phyloP scores from a whole-genome alignment of 768 basidiomycete genomes.

The Tulasnella sp. region DNA sequence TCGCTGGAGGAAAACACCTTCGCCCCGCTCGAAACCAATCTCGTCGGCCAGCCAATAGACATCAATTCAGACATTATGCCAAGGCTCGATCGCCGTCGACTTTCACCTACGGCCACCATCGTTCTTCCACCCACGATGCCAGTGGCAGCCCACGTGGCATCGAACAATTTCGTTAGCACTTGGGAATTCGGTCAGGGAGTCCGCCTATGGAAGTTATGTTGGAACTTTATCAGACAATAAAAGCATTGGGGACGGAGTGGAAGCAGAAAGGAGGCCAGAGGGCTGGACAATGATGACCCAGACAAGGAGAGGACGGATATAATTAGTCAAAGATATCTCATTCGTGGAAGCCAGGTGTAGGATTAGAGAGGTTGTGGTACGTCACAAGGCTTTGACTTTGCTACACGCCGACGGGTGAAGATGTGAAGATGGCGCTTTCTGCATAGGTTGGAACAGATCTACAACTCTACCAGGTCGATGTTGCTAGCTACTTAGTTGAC shows the following conservation, averaged over 20 bases:
- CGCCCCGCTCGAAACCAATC: constrained; percentile 13
- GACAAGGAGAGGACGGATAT: constrained; percentile 37
- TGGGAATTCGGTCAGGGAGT: constrained; percentile 89
- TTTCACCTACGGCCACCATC: constrained; percentile 60
- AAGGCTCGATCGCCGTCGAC: constrained; percentile 87
- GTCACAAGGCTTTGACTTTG: constrained; percentile 34
- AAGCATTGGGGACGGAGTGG: constrained; percentile 94
- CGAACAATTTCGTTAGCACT: constrained; percentile 81
- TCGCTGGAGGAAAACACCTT: constrained; percentile 43
- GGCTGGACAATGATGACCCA: constrained; percentile 37
- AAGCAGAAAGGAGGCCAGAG: constrained; percentile 68
- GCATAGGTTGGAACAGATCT: constrained; percentile 90
- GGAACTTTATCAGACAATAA: constrained; percentile 92
- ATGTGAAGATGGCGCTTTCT: too few relatives aligned
- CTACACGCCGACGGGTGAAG: too few relatives aligned
- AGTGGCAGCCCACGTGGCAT: background rate
- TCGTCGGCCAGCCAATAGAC: constrained; percentile 20
- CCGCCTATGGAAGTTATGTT: constrained; percentile 99
- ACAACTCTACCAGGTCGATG: constrained; percentile 94
- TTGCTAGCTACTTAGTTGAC: constrained; percentile 93
- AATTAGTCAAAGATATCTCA: constrained; percentile 56
- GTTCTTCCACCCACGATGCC: constrained; percentile 5
- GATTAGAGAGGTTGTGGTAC: constrained; percentile 86
- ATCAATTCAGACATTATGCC: constrained; percentile 55
- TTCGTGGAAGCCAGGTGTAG: constrained; percentile 91